Evolutionary conservation across 352 stramenopile genomes (phyloP), one percentile per base, ranked within the genome.

Genomic region (Phytophthora nicotianae): DNA sequence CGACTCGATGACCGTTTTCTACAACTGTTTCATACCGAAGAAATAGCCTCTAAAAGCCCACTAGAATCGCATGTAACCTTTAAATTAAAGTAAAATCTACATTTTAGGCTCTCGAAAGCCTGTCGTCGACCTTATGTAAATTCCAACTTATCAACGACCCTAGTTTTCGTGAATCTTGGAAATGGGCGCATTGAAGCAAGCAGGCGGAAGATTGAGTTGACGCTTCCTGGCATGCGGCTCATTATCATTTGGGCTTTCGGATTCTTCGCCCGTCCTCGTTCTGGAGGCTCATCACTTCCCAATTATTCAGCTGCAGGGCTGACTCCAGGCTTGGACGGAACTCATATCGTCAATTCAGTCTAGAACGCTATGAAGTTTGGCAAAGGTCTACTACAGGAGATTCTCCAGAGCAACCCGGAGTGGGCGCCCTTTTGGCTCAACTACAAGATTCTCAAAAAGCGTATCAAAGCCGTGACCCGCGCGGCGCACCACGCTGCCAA

Each of bases 351-450:
- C 27, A 35, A 56, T 58, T 50, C 46, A 55, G 29, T 26, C 17
- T n/a, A 47, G 3, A 62, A 8, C 29, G 21, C 16, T 21, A 93
- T 93, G 85, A 93, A 93, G 71, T 93, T 93, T 58, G 85, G 85
- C 64, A 93, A 93, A 74, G 71, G 73, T 20, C 47, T 93, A 40
- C 62, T 93, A 61, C 68, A 74, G 27, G 79, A 87, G 59, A 86
- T 89, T 58, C 53, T 90, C 35, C 78, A 86, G 62, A 90, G 81
- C 68, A 91, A 89, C 58, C 82, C 85, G 10, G 81, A 91, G 58
- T 93, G 82, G 82, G 82, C 80, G n/a, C 82, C 82, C 24, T 93
- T 91, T 62, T 93, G 85, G 85, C 84, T 93, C 64, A 91, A 91
- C 72, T 93, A 93, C 65, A 93, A 93, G 72, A 83, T 67, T 29